Conservation (phyloP, 345 rosid species). For the Clausena lansium region DNA sequence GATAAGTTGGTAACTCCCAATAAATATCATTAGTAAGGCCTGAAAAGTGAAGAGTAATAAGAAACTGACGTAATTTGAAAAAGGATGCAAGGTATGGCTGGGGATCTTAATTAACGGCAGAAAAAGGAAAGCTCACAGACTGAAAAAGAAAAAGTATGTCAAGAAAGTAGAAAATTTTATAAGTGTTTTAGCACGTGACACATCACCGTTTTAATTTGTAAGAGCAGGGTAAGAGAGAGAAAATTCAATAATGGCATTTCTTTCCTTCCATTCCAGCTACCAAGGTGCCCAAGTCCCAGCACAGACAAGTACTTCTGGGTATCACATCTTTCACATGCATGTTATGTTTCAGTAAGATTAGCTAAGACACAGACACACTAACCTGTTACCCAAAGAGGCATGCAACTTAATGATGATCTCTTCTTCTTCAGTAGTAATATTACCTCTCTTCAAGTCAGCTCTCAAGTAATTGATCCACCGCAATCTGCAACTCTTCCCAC, state of each 20-base stretch:
- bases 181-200: no score
- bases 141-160: background rate
- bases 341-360: no score
- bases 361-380: background rate
- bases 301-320: no score
- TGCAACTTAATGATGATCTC: constrained; percentile 60
- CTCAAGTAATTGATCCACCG: constrained; percentile 87
- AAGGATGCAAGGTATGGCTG: background rate
- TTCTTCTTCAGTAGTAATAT: constrained; percentile 63
- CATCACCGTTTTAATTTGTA: no score
- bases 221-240: no score
- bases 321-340: background rate
- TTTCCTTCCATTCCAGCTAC: no score
- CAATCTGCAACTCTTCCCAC: constrained; percentile 91
- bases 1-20: no score
- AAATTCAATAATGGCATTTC: no score
- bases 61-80: no score
- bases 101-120: background rate
- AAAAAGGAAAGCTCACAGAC: background rate
- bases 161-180: no score
- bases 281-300: no score
- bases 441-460: constrained; percentile 77
- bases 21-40: background rate
- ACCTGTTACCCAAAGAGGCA: constrained; percentile 79
- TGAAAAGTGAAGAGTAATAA: no score